phyloP scores from a whole-genome alignment of 805 yeast species.

The Phaffomyces thermotolerans region DNA sequence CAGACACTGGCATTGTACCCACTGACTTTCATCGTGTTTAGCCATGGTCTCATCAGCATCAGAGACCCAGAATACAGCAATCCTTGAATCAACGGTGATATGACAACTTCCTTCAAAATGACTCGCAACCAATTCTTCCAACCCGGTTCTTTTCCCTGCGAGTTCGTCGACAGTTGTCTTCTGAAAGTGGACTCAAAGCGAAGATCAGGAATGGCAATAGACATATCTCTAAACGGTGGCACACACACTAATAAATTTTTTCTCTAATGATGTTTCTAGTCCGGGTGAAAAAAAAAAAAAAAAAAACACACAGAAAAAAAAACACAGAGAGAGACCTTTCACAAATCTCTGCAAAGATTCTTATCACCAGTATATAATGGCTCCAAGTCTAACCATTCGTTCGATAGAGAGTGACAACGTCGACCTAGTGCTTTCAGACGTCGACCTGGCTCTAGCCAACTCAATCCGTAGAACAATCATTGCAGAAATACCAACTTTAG shows the following conservation, averaged over 20 bases:
- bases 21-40: background rate
- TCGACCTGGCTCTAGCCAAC: conserved; percentile 86
- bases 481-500: conserved; percentile 94
- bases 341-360: no score
- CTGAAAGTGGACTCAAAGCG: conserved; percentile 9
- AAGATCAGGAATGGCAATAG: conserved; percentile 10
- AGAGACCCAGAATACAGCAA: conserved; percentile 1
- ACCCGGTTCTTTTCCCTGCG: background rate
- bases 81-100: conserved; percentile 10
- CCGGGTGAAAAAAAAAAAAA: background rate
- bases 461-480: conserved; percentile 86
- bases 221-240: background rate
- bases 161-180: background rate
- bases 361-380: background rate
- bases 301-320: background rate
- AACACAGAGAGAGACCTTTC: no score
- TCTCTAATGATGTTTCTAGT: no score
- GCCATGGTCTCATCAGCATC: conserved; percentile 6
- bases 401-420: conserved; percentile 80
- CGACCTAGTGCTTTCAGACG: conserved; percentile 80
- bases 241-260: no score
- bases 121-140: conserved; percentile 1
- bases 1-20: conserved; percentile 3
- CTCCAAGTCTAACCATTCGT: conserved; percentile 42
- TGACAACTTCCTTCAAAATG: conserved; percentile 3